Percentiles rank a stretch among this genome's conserved stretches.
phyloP scores from a whole-genome alignment of 805 yeast genomes.

The Ogataea methanolica region DNA sequence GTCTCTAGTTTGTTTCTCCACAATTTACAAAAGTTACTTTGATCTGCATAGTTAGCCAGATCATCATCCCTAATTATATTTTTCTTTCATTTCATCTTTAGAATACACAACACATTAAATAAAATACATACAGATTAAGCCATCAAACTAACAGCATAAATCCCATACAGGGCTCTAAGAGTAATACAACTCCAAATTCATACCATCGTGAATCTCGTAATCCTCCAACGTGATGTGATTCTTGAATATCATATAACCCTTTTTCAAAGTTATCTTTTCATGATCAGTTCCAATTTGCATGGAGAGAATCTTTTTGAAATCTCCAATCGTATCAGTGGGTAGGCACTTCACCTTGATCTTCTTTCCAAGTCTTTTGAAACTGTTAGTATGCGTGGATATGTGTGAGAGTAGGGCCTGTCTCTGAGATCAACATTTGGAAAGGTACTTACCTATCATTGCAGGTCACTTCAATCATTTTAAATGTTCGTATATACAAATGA shows the following conservation, averaged over 20 bases:
- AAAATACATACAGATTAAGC: too few relatives aligned
- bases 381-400: background rate
- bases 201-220: constrained; percentile 89
- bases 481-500: background rate
- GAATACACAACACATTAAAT: too few relatives aligned
- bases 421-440: too few relatives aligned
- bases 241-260: constrained; percentile 79
- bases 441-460: constrained; percentile 59
- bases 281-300: constrained; percentile 76
- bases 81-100: too few relatives aligned
- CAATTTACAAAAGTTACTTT: too few relatives aligned
- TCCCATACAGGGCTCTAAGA: constrained; percentile 28
- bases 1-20: too few relatives aligned
- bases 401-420: too few relatives aligned
- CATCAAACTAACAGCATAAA: too few relatives aligned
- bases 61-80: too few relatives aligned
- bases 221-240: constrained; percentile 92
- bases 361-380: constrained; percentile 61
- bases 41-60: too few relatives aligned
- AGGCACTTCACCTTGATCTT: constrained; percentile 85
- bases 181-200: constrained; percentile 80
- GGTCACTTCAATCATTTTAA: constrained; percentile 60
- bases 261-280: constrained; percentile 67
- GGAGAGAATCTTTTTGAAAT: constrained; percentile 78
- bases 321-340: constrained; percentile 81